These are phyloP conservation scores for Neofusicoccum laricinum DNA, from an alignment of 2,329 filamentous ascomycete species.

Conservation along the genomic window DNA sequence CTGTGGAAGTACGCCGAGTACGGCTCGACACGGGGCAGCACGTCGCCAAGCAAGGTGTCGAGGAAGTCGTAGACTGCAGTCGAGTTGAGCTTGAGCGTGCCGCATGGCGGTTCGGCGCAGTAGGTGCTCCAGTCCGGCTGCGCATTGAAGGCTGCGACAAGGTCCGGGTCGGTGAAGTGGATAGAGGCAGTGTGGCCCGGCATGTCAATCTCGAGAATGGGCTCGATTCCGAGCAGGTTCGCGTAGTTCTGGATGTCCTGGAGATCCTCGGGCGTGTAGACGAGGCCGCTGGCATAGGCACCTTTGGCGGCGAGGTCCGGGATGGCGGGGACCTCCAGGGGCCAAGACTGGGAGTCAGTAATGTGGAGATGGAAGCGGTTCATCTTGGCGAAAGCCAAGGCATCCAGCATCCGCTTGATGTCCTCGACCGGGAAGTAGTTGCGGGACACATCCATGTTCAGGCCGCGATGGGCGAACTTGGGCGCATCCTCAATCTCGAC, in stretches of 20 bases:
- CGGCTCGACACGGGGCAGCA: conserved; percentile 64
- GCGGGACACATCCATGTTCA: conserved; percentile 75
- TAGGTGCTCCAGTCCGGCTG: conserved; percentile 54
- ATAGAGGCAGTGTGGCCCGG: conserved; percentile 74
- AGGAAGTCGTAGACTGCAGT: conserved; percentile 68
- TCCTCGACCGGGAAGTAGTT: conserved; percentile 67
- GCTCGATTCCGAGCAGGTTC: conserved; percentile 63
- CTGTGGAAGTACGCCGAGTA: conserved; percentile 72
- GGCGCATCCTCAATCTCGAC: conserved; percentile 71
- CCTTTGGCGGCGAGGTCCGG: conserved; percentile 70
- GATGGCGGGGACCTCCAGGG: conserved; percentile 72
- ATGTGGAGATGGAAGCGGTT: conserved; percentile 78
- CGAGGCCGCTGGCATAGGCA: conserved; percentile 65
- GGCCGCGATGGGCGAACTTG: conserved; percentile 71
- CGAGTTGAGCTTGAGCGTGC: conserved; percentile 73
- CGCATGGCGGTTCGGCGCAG: conserved; percentile 54
- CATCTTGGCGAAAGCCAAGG: conserved; percentile 74
- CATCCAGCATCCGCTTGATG: conserved; percentile 74
- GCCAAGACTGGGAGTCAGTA: conserved; percentile 84
- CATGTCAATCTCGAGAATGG: conserved; percentile 77
- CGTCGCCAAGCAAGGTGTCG: conserved; percentile 68
- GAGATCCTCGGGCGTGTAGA: conserved; percentile 67
- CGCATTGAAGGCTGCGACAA: conserved; percentile 63
- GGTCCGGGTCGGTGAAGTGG: conserved; percentile 64
- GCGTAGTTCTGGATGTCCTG: conserved; percentile 68